Evolutionary conservation across 2,329 filamentous ascomycete genomes (phyloP).

Genomic region (Acephala macrosclerotiorum): DNA sequence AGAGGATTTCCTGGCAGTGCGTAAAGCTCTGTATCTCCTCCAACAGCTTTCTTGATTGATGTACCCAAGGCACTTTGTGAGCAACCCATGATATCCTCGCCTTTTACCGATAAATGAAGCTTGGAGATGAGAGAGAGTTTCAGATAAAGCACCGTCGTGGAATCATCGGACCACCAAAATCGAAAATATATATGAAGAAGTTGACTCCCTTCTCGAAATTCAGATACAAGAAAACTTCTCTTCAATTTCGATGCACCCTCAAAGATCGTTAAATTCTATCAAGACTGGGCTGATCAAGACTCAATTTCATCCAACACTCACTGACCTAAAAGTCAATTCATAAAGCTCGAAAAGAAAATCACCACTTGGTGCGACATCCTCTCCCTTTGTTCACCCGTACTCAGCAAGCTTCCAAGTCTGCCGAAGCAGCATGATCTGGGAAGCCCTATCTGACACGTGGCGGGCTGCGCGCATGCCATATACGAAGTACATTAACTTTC

Average conservation of each 20-base stretch:
- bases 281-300: neutral
- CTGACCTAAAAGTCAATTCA: neutral
- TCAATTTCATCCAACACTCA: neutral
- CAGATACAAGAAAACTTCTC: no score
- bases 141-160: neutral
- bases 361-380: neutral
- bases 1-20: constrained; percentile 33
- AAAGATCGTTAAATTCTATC: neutral
- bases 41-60: constrained; percentile 28
- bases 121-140: neutral
- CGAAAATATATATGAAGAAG: neutral
- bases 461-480: neutral
- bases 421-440: neutral
- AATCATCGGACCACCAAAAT: neutral
- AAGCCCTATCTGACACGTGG: neutral
- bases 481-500: neutral
- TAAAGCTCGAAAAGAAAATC: neutral
- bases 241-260: no score
- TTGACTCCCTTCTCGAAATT: no score
- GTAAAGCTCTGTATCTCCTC: constrained; percentile 27
- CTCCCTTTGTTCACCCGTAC: neutral
- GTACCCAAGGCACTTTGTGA: constrained; percentile 21
- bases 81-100: constrained; percentile 16
- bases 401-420: no score
- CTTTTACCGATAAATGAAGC: neutral